Evolutionary conservation across 2,329 filamentous ascomycete species (phyloP).

Genomic region (Nannizzia gypsea): DNA sequence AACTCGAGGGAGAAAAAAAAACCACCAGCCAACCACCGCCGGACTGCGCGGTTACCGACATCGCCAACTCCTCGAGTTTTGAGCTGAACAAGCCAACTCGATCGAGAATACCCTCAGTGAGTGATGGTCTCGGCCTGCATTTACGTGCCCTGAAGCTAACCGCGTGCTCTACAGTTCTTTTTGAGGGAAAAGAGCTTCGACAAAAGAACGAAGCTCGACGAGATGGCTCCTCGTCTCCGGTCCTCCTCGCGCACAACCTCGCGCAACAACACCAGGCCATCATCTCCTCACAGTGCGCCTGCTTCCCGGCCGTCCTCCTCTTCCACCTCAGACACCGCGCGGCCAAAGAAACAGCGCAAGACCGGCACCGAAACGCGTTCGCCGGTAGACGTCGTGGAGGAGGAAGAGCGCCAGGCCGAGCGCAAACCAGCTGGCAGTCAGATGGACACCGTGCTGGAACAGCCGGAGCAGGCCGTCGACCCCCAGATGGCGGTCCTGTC

Average conservation of each 20-base stretch:
- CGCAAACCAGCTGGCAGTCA: slow-evolving; percentile 9
- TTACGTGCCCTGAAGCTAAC: slow-evolving; percentile 10
- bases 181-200: not conserved
- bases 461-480: not conserved
- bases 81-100: slow-evolving; percentile 18
- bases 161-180: not conserved
- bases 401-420: slow-evolving; percentile 13
- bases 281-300: slow-evolving; percentile 20
- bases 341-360: slow-evolving; percentile 25
- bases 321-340: slow-evolving; percentile 20
- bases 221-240: slow-evolving; percentile 27
- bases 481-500: not conserved
- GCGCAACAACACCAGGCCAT: slow-evolving; percentile 23
- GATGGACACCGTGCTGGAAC: slow-evolving; percentile 2
- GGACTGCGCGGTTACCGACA: slow-evolving; percentile 23
- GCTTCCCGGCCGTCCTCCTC: slow-evolving; percentile 15
- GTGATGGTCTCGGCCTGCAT: slow-evolving; percentile 12
- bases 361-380: slow-evolving; percentile 16
- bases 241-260: slow-evolving; percentile 24
- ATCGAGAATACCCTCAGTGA: slow-evolving; percentile 18
- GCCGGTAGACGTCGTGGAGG: slow-evolving; percentile 9
- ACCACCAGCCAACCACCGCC: slow-evolving; percentile 22
- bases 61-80: slow-evolving; percentile 13
- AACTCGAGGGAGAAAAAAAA: slow-evolving; percentile 4
- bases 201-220: not conserved